Evolutionary conservation across 176 grass and related monocot genomes (phyloP).

Genomic region (Triticum urartu): DNA sequence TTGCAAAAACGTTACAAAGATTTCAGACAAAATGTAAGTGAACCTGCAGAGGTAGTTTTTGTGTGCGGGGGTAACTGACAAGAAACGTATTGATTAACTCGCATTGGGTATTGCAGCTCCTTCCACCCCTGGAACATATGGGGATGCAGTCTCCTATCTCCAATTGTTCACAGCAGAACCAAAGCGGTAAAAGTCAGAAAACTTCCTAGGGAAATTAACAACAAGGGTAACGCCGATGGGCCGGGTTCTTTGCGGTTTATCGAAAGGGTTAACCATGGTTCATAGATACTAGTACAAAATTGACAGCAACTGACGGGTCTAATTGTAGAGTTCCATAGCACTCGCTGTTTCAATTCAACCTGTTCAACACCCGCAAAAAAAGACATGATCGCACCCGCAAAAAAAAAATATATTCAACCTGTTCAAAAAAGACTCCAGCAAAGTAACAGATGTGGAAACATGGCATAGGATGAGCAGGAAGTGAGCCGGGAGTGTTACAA

Average conservation of each 20-base stretch:
- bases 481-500: no score
- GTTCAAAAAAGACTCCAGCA: neutral
- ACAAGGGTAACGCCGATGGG: neutral
- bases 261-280: neutral
- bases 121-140: neutral
- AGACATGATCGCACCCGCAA: no score
- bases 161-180: neutral
- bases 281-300: no score
- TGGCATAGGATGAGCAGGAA: no score
- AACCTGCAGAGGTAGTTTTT: no score
- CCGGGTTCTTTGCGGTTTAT: neutral
- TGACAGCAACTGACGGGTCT: neutral
- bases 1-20: neutral
- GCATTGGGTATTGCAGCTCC: neutral
- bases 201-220: neutral
- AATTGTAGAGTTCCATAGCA: neutral
- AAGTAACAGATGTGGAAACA: no score
- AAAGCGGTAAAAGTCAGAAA: neutral
- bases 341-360: neutral
- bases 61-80: neutral
- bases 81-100: neutral
- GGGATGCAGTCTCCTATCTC: neutral
- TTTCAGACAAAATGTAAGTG: neutral
- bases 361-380: neutral
- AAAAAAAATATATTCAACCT: neutral